Percentiles rank a stretch among this genome's conserved stretches.
phyloP scores from a whole-genome alignment of 192 early-diverging fungal species.

The Backusella australiensis region DNA sequence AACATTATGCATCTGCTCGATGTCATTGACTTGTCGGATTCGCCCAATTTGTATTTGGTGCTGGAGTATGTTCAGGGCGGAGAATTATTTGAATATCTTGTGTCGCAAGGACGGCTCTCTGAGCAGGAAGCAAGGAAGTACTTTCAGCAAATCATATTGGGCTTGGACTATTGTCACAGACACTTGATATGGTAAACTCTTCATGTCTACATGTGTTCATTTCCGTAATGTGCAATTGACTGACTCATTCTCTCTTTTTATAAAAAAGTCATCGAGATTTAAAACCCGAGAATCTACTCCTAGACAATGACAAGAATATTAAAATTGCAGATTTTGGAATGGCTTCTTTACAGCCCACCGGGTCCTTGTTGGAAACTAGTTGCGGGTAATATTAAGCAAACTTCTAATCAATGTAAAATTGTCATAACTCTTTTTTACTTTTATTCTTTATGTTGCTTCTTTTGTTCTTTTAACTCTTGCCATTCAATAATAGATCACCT shows the following conservation, averaged over 20 bases:
- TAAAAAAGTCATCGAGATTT: conserved; percentile 79
- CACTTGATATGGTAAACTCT: conserved; percentile 63
- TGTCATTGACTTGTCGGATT: conserved; percentile 44
- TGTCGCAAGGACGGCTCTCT: conserved; percentile 53
- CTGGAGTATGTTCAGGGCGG: conserved; percentile 71
- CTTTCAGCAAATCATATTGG: conserved; percentile 74
- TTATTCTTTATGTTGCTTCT: not conserved
- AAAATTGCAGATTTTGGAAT: conserved; percentile 98
- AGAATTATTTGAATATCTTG: conserved; percentile 72
- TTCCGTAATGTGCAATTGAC: not conserved
- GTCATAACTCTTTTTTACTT: not conserved
- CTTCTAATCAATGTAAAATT: conserved; percentile 4
- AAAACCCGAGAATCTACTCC: conserved; percentile 79
- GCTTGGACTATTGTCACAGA: conserved; percentile 64
- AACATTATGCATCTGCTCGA: conserved; percentile 50
- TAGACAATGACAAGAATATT: conserved; percentile 48
- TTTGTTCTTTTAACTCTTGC: not conserved
- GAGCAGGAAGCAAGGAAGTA: conserved; percentile 64
- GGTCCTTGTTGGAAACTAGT: conserved; percentile 59
- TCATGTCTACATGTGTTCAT: too few species aligned
- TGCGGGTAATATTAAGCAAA: conserved; percentile 54
- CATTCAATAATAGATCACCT: conserved; percentile 46
- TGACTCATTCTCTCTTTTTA: not conserved
- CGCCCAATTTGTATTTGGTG: conserved; percentile 47
- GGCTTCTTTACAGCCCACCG: conserved; percentile 51